Percentiles rank a stretch among this genome's conserved stretches.
Conservation (phyloP, 2,329 filamentous ascomycete species). For the Trichoderma sp. region DNA sequence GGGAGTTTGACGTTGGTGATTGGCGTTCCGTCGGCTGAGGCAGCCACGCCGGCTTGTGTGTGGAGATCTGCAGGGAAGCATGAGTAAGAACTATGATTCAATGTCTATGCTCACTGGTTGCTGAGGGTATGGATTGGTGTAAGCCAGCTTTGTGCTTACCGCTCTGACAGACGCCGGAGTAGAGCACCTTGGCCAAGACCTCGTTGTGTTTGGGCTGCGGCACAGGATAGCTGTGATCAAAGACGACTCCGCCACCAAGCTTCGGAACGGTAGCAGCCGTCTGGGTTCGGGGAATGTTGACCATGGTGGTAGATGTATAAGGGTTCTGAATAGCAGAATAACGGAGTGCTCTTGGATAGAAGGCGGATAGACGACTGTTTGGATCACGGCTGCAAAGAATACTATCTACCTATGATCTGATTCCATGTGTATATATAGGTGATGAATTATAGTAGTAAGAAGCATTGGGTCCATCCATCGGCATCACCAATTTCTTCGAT, state of each 20-base stretch:
- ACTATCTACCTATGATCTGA: neutral
- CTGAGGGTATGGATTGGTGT: neutral
- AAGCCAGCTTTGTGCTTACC: conserved; percentile 16
- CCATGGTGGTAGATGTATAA: neutral
- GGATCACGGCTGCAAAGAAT: neutral
- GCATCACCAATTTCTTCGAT: neutral
- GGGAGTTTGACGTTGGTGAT: conserved; percentile 30
- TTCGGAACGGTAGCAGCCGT: conserved; percentile 31
- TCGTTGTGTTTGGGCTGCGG: conserved; percentile 31
- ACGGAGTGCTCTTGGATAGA: neutral
- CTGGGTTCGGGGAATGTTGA: conserved; percentile 29
- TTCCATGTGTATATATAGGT: neutral
- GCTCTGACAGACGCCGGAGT: conserved; percentile 31
- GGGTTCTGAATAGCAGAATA: neutral
- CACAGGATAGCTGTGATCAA: conserved; percentile 30
- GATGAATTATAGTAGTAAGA: neutral
- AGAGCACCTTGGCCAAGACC: conserved; percentile 31
- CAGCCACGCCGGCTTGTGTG: conserved; percentile 28
- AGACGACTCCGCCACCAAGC: conserved; percentile 30
- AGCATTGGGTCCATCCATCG: neutral
- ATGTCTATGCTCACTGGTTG: neutral
- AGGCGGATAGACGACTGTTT: neutral
- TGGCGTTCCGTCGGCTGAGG: conserved; percentile 23
- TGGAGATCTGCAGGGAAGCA: conserved; percentile 27
- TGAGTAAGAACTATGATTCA: neutral